Conservation (phyloP, 495 filamentous ascomycete genomes). For the Penicillium canariense region DNA sequence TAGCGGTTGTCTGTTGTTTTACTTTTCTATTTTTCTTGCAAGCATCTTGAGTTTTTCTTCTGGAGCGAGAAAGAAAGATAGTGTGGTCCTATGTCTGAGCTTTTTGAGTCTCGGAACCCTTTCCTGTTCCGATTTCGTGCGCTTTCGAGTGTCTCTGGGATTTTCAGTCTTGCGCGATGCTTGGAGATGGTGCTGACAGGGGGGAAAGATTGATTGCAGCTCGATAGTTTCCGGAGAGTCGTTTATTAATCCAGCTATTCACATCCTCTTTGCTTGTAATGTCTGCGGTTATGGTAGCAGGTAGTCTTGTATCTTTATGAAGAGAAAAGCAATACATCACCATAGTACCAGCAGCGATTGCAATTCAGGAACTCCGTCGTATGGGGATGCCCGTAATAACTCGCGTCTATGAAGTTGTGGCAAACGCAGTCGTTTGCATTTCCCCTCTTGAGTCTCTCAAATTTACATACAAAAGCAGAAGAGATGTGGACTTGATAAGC, state of each 20-base stretch:
- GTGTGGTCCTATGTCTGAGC: slow-evolving; percentile 11
- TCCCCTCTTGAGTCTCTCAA: no score
- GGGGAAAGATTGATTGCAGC: slow-evolving; percentile 22
- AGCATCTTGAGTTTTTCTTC: slow-evolving; percentile 22
- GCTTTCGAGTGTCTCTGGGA: not conserved
- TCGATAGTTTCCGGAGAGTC: slow-evolving; percentile 20
- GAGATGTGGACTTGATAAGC: no score
- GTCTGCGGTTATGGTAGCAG: not conserved
- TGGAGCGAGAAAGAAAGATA: slow-evolving; percentile 13
- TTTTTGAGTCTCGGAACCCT: slow-evolving; percentile 11
- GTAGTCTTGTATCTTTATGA: not conserved
- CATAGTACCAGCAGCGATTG: no score
- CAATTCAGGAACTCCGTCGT: no score
- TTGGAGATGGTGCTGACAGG: not conserved
- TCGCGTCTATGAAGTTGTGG: no score
- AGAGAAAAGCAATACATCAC: no score
- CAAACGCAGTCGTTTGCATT: no score
- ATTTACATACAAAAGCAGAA: no score
- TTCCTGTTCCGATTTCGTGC: not conserved
- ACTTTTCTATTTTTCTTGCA: slow-evolving; percentile 13
- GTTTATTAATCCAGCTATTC: slow-evolving; percentile 28
- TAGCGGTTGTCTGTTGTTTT: slow-evolving; percentile 20
- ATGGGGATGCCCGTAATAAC: no score
- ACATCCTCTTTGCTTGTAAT: slow-evolving; percentile 6
- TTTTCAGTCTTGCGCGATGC: not conserved